These are phyloP conservation scores for Bipolaris oryzae DNA, from an alignment of 2,329 filamentous ascomycete species.

Conservation along the genomic window DNA sequence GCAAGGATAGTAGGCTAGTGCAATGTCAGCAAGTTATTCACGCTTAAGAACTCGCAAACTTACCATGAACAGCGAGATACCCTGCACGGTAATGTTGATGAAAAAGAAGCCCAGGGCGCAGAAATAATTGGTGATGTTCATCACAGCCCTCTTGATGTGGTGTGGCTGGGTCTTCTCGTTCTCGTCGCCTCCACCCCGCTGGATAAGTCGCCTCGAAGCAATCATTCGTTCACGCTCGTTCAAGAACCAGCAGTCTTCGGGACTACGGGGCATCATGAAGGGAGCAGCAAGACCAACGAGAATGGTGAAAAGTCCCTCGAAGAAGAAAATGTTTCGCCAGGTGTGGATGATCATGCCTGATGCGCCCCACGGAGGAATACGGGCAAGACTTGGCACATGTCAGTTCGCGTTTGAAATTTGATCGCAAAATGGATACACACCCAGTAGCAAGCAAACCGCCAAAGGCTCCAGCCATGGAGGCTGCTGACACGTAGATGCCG, in stretches of 20 bases:
- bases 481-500: slow-evolving; percentile 62
- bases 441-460: slow-evolving; percentile 62
- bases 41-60: not conserved
- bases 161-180: slow-evolving; percentile 56
- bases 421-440: slow-evolving; percentile 40
- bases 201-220: slow-evolving; percentile 58
- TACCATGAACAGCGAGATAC: slow-evolving; percentile 50
- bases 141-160: slow-evolving; percentile 59
- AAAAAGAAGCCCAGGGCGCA: slow-evolving; percentile 64
- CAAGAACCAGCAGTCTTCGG: slow-evolving; percentile 57
- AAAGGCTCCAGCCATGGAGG: slow-evolving; percentile 63
- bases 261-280: slow-evolving; percentile 59
- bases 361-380: slow-evolving; percentile 60
- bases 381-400: slow-evolving; percentile 30
- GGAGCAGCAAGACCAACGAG: slow-evolving; percentile 57
- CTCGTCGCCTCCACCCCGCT: slow-evolving; percentile 56
- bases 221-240: slow-evolving; percentile 61
- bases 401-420: not conserved
- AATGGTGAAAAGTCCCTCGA: slow-evolving; percentile 64
- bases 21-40: not conserved
- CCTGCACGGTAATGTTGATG: slow-evolving; percentile 65
- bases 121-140: slow-evolving; percentile 65
- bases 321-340: slow-evolving; percentile 63
- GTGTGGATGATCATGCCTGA: slow-evolving; percentile 53
- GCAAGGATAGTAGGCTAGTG: slow-evolving; percentile 46